A percentile compares a stretch with the other conserved stretches of the same genome.
Evolutionary conservation across 345 rosid genomes (phyloP).

Genomic region (Linum tenue): DNA sequence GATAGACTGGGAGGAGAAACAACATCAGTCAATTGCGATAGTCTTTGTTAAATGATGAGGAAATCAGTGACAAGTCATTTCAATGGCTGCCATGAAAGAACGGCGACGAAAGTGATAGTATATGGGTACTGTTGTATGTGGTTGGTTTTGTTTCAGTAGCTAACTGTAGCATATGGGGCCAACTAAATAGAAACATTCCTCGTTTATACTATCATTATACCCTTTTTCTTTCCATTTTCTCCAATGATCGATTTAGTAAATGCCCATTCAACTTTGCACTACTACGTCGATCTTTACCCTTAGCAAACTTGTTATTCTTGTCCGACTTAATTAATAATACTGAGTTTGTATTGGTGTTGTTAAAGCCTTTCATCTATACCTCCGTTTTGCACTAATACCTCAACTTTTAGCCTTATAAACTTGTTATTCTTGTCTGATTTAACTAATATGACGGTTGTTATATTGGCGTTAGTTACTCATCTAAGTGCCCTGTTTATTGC

Average conservation of each 20-base stretch:
- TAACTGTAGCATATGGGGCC: constrained; percentile 11
- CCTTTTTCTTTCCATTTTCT: not conserved
- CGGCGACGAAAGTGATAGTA: constrained; percentile 4
- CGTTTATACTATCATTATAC: not conserved
- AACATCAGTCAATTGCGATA: not conserved
- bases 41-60: not conserved
- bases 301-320: no score
- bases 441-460: no score
- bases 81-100: not conserved
- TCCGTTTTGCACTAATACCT: no score
- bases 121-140: constrained; percentile 7
- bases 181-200: constrained; percentile 1
- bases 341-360: no score
- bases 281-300: no score
- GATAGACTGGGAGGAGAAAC: not conserved
- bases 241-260: not conserved
- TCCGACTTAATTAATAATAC: no score
- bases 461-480: no score
- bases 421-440: no score
- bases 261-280: no score
- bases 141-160: constrained; percentile 5
- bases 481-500: no score
- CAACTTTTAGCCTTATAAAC: no score
- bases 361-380: no score
- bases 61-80: not conserved